Percentiles rank a stretch among this genome's conserved stretches.
Evolutionary conservation across 352 stramenopile species (phyloP).

Genomic region (Phytopythium helicoides): DNA sequence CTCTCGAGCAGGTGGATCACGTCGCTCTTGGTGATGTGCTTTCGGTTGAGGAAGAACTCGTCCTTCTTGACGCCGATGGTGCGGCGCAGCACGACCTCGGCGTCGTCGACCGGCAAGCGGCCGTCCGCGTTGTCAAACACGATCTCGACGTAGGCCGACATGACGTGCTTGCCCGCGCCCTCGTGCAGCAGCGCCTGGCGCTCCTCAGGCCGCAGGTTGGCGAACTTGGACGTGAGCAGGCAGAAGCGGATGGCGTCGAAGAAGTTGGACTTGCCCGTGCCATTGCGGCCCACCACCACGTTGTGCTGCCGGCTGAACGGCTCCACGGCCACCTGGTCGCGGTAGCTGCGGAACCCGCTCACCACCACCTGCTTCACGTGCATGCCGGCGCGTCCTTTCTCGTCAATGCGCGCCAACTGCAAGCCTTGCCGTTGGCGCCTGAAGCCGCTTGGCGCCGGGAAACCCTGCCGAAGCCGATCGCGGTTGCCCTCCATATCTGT

Average conservation of each 20-base stretch:
- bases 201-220: constrained; percentile 91
- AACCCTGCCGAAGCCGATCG: constrained; percentile 1
- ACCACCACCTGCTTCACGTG: constrained; percentile 97
- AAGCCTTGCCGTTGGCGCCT: background rate
- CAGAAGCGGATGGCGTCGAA: constrained; percentile 99
- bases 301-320: constrained; percentile 95
- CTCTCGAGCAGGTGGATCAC: constrained; percentile 98
- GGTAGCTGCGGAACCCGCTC: constrained; percentile 94
- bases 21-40: constrained; percentile 97
- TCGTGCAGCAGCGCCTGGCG: constrained; percentile 96
- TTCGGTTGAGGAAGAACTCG: constrained; percentile 99
- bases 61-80: constrained; percentile 99
- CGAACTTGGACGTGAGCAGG: constrained; percentile 91
- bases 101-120: constrained; percentile 89
- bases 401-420: constrained; percentile 1
- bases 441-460: background rate
- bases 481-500: background rate
- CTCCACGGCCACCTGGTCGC: constrained; percentile 88
- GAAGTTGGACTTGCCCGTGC: constrained; percentile 97
- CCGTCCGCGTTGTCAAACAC: constrained; percentile 99
- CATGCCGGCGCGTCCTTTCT: constrained; percentile 51
- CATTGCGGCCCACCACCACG: constrained; percentile 98
- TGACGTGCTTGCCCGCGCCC: constrained; percentile 91
- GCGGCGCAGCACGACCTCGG: constrained; percentile 95
- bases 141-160: constrained; percentile 98